Conservation (phyloP, 768 basidiomycete species). For the Infundibulicybe gibba region DNA sequence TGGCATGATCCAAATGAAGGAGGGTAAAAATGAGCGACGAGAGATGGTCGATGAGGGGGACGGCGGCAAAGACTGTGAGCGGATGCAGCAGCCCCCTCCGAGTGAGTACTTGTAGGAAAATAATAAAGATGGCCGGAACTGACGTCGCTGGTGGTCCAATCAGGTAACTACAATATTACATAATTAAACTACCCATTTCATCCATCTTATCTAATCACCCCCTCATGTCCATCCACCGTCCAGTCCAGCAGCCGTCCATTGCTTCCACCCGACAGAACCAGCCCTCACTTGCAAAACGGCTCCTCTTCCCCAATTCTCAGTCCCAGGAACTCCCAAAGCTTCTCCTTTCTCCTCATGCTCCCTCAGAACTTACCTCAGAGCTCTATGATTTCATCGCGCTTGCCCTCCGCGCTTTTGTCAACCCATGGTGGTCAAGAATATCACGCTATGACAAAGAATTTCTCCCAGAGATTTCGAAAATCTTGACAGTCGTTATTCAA, state of each 20-base stretch:
- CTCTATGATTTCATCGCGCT: conserved; percentile 81
- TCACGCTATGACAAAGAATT: conserved; percentile 83
- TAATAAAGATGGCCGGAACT: no score
- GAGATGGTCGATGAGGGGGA: conserved; percentile 5
- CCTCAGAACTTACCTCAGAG: conserved; percentile 60
- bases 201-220: neutral
- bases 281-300: conserved; percentile 46
- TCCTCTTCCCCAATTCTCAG: conserved; percentile 57
- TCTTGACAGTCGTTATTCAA: conserved; percentile 56
- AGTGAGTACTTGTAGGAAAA: no score
- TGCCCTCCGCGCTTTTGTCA: conserved; percentile 71
- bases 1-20: conserved; percentile 8
- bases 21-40: conserved; percentile 4
- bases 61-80: neutral
- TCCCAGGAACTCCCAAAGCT: conserved; percentile 48
- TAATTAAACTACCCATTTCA: neutral
- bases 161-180: conserved; percentile 1
- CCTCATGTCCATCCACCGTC: conserved; percentile 14
- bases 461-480: conserved; percentile 62
- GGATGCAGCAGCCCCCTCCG: no score
- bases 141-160: no score
- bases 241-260: conserved; percentile 21
- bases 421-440: conserved; percentile 85
- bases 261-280: conserved; percentile 19
- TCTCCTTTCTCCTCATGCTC: conserved; percentile 37